Evolutionary conservation across 495 filamentous ascomycete species (phyloP).

Genomic region (Symbiotaphrina buchneri): DNA sequence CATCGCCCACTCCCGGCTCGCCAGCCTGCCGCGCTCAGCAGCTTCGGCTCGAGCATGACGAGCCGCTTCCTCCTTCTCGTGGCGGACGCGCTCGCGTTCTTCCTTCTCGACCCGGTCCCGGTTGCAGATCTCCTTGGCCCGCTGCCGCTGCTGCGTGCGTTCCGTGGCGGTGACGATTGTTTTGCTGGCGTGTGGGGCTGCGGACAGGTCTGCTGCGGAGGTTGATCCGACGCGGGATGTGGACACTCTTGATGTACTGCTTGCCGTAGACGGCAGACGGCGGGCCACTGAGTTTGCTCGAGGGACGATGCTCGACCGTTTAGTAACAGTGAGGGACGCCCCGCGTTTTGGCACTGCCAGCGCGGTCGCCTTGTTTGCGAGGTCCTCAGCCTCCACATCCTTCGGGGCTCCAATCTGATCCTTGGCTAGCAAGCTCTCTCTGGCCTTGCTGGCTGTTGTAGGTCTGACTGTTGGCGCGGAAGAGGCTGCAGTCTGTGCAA

Average conservation of each 20-base stretch:
- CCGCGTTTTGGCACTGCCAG: background rate
- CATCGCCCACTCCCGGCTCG: constrained; percentile 47
- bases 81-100: constrained; percentile 25
- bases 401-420: too few relatives aligned
- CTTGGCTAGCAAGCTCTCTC: constrained; percentile 20
- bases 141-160: constrained; percentile 22
- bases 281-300: too few relatives aligned
- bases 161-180: constrained; percentile 23
- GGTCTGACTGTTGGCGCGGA: constrained; percentile 15
- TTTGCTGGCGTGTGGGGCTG: constrained; percentile 18
- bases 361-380: constrained; percentile 12
- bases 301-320: background rate
- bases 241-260: too few relatives aligned
- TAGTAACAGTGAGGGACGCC: background rate
- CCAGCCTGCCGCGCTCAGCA: constrained; percentile 37
- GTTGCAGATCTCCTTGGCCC: constrained; percentile 38
- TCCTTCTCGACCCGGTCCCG: constrained; percentile 25
- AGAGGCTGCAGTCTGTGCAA: too few relatives aligned
- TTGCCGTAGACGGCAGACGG: too few relatives aligned
- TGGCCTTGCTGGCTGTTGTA: constrained; percentile 33
- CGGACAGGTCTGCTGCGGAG: constrained; percentile 12
- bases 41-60: constrained; percentile 36
- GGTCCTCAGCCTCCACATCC: too few relatives aligned
- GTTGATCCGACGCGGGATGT: too few relatives aligned
- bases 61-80: constrained; percentile 31